phyloP scores from a whole-genome alignment of 78 protist genomes.

The Speleostelium caveatum region DNA sequence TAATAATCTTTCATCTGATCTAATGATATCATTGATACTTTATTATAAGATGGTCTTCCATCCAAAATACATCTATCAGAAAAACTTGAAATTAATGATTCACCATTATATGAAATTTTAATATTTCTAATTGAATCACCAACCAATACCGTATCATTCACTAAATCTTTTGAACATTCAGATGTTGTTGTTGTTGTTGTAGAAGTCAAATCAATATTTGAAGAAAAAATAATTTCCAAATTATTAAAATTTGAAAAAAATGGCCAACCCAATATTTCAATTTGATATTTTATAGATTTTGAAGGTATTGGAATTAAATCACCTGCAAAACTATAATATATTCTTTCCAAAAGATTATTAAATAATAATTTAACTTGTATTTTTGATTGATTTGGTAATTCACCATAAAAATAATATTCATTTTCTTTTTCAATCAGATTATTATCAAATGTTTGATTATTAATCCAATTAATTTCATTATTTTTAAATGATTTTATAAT shows the following conservation, averaged over 20 bases:
- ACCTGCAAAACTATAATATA: slow-evolving; percentile 33
- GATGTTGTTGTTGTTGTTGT: no score
- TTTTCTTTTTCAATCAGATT: neutral
- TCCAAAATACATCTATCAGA: slow-evolving; percentile 27
- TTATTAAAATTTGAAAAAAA: neutral
- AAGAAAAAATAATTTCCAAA: neutral
- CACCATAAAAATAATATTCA: neutral
- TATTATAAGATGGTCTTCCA: no score
- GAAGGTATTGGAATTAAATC: slow-evolving; percentile 7
- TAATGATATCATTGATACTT: no score
- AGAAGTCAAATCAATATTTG: no score
- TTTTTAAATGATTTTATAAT: neutral
- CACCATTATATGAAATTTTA: slow-evolving; percentile 9
- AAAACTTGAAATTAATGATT: slow-evolving; percentile 17
- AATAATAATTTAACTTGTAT: neutral
- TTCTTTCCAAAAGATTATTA: no score
- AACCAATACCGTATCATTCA: no score
- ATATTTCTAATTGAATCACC: slow-evolving; percentile 9
- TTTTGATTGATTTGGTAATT: neutral
- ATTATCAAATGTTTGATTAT: no score
- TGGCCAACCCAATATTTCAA: slow-evolving; percentile 12
- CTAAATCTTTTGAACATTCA: no score
- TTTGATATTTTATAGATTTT: slow-evolving; percentile 39
- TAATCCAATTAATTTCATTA: neutral
- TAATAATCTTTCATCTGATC: no score